phyloP scores from a whole-genome alignment of 768 basidiomycete species.

The Leccinum ochraceum region DNA sequence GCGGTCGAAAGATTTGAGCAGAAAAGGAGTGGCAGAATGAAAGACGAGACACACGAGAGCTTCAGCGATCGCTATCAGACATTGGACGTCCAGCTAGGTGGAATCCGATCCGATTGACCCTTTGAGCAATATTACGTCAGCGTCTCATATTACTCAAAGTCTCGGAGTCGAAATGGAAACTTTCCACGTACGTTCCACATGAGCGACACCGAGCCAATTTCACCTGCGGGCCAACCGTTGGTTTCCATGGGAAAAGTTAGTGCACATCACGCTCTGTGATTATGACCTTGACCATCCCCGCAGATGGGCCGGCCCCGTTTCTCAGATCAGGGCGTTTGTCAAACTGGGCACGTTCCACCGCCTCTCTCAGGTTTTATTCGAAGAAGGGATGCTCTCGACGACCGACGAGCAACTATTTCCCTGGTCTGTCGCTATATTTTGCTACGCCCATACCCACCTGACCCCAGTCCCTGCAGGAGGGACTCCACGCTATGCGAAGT shows the following conservation, averaged over 20 bases:
- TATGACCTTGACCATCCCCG: not conserved
- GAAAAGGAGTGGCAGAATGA: not conserved
- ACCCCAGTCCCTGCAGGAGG: slow-evolving; percentile 50
- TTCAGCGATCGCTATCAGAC: slow-evolving; percentile 82
- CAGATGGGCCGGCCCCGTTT: slow-evolving; percentile 70
- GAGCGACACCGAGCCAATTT: slow-evolving; percentile 42
- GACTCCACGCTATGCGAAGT: slow-evolving; percentile 82
- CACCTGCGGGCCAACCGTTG: slow-evolving; percentile 47
- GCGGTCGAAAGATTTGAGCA: slow-evolving; percentile 1
- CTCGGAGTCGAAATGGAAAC: too few relatives aligned
- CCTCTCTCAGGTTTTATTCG: slow-evolving; percentile 56
- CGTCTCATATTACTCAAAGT: not conserved
- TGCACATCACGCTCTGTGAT: not conserved
- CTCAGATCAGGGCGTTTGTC: slow-evolving; percentile 74
- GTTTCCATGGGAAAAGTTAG: slow-evolving; percentile 62
- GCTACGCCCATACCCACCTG: not conserved
- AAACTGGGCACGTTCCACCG: slow-evolving; percentile 82
- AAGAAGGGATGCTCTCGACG: slow-evolving; percentile 73
- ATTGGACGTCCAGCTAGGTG: slow-evolving; percentile 69
- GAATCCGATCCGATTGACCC: not conserved
- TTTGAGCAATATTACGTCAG: not conserved
- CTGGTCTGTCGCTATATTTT: slow-evolving; percentile 48
- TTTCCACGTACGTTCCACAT: slow-evolving; percentile 12
- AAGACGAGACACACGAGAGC: slow-evolving; percentile 68
- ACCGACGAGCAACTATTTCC: slow-evolving; percentile 84